A percentile compares a stretch with the other conserved stretches of the same genome.
These are phyloP conservation scores for Sordariomycetes sp. DNA, from an alignment of 2,329 filamentous ascomycete species.

Conservation along the genomic window DNA sequence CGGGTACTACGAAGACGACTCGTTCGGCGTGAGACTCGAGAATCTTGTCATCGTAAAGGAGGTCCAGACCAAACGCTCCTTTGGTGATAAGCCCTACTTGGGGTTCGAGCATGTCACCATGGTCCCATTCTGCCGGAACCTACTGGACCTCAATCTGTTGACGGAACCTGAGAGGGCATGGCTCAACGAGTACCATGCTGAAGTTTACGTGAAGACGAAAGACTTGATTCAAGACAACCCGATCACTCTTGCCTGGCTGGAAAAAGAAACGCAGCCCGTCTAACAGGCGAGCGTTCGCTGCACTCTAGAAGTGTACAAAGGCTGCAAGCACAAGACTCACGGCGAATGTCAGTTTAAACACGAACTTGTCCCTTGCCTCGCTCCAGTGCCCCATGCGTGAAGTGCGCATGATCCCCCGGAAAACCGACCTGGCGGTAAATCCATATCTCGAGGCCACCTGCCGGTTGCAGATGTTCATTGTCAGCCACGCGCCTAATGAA, in stretches of 20 bases:
- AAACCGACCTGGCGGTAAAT: conserved; percentile 21
- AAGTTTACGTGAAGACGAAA: conserved; percentile 72
- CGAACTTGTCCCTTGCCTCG: conserved; percentile 27
- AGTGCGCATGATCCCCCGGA: conserved; percentile 10
- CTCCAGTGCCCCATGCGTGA: neutral
- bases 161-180: conserved; percentile 66
- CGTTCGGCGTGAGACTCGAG: conserved; percentile 91
- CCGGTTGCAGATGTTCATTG: neutral
- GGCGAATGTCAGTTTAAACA: conserved; percentile 59
- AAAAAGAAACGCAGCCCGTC: conserved; percentile 68
- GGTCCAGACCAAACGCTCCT: conserved; percentile 72
- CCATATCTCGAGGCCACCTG: conserved; percentile 30
- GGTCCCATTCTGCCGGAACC: conserved; percentile 83
- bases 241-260: conserved; percentile 65
- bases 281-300: neutral
- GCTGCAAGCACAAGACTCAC: conserved; percentile 56
- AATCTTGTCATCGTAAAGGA: conserved; percentile 89
- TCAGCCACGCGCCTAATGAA: neutral
- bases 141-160: conserved; percentile 66
- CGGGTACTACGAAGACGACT: conserved; percentile 92
- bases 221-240: conserved; percentile 61
- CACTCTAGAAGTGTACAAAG: conserved; percentile 27
- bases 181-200: conserved; percentile 74
- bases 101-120: conserved; percentile 97
- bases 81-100: conserved; percentile 87